These are phyloP conservation scores for Rhypophila decipiens DNA, from an alignment of 495 filamentous ascomycete genomes.

Conservation along the genomic window DNA sequence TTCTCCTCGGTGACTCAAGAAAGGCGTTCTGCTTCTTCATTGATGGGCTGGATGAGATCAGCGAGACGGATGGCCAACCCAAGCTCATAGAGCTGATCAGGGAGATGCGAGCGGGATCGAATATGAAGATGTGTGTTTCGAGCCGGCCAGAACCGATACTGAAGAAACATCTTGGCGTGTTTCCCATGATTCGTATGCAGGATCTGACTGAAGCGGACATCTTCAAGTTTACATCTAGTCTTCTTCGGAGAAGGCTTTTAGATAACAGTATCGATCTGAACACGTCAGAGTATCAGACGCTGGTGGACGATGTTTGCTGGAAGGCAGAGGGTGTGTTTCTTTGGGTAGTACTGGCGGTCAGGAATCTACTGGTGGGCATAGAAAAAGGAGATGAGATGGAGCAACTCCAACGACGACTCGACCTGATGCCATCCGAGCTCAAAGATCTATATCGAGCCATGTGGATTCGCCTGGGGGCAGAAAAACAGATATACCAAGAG, in stretches of 20 bases:
- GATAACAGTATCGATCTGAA: background rate
- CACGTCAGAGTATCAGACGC: too few relatives aligned
- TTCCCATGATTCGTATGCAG: constrained; percentile 7
- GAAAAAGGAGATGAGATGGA: background rate
- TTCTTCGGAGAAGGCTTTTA: background rate
- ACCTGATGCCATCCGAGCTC: background rate
- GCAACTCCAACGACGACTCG: background rate
- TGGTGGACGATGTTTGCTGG: background rate
- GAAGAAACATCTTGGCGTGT: background rate
- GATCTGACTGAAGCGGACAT: constrained; percentile 5
- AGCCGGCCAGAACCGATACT: constrained; percentile 7
- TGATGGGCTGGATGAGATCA: constrained; percentile 3
- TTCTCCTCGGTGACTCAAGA: background rate
- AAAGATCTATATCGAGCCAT: background rate
- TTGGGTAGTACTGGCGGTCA: constrained; percentile 4
- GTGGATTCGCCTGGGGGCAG: background rate
- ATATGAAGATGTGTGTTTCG: constrained; percentile 4
- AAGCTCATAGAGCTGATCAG: background rate
- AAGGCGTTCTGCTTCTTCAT: constrained; percentile 1
- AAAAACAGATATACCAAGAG: background rate
- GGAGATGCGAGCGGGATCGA: background rate
- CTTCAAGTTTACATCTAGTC: background rate
- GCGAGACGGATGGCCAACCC: background rate
- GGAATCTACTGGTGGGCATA: constrained; percentile 1
- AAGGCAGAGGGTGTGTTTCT: constrained; percentile 9